Evolutionary conservation across 345 rosid species (phyloP).

Genomic region (Populus alba): DNA sequence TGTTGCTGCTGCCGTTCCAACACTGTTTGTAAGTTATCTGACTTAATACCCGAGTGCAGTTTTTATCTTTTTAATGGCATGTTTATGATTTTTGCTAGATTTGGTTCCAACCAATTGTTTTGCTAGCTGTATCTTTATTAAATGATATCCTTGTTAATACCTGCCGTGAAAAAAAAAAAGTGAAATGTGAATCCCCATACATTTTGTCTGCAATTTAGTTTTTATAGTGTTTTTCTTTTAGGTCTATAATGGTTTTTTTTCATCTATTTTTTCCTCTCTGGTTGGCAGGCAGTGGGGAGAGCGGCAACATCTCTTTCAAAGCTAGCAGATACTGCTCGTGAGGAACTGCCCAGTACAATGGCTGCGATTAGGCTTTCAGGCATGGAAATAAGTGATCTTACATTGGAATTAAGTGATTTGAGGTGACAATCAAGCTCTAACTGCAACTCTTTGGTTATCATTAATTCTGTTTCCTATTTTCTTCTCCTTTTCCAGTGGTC

Average conservation of each 20-base stretch:
- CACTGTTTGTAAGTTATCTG: conserved; percentile 62
- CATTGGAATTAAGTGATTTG: conserved; percentile 81
- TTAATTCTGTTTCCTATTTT: background rate
- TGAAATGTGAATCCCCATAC: background rate
- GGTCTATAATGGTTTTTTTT: background rate
- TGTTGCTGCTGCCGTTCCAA: conserved; percentile 72
- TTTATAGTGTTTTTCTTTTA: background rate
- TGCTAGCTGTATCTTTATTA: background rate
- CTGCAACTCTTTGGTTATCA: background rate
- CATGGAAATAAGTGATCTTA: conserved; percentile 98
- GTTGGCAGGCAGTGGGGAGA: conserved; percentile 69
- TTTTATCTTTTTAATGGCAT: background rate
- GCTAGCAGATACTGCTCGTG: conserved; percentile 87
- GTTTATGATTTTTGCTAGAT: background rate
- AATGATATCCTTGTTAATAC: background rate
- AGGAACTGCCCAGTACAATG: conserved; percentile 92
- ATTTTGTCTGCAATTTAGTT: background rate
- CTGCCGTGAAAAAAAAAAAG: background rate
- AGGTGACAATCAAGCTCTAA: conserved; percentile 44
- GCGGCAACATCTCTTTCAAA: conserved; percentile 87
- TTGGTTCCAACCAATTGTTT: background rate
- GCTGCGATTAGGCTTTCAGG: conserved; percentile 91
- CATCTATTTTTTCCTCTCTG: background rate
- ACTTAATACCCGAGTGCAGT: background rate
- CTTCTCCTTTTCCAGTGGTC: background rate